phyloP scores from a whole-genome alignment of 805 yeast genomes.

The Candida glaebosa region DNA sequence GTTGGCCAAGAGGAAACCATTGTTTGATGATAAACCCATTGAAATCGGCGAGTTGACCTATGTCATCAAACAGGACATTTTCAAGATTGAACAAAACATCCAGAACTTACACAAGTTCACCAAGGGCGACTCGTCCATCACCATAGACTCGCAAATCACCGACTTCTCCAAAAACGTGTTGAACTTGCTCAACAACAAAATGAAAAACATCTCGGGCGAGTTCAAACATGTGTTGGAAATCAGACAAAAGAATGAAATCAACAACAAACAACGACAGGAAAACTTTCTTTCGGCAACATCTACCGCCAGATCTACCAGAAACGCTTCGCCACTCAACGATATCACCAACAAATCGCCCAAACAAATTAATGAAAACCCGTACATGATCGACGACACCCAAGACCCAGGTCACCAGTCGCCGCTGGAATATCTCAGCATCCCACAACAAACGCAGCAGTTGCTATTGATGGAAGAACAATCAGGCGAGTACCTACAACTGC shows the following conservation, averaged over 20 bases:
- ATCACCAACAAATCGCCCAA: slow-evolving; percentile 9
- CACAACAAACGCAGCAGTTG: slow-evolving; percentile 78
- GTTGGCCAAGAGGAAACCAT: slow-evolving; percentile 83
- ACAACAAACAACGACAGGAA: slow-evolving; percentile 77
- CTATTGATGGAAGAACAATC: slow-evolving; percentile 79
- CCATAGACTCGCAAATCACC: slow-evolving; percentile 56
- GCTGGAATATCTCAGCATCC: slow-evolving; percentile 60
- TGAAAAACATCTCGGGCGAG: slow-evolving; percentile 88
- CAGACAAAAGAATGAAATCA: slow-evolving; percentile 79
- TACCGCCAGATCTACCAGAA: slow-evolving; percentile 21
- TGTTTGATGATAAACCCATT: slow-evolving; percentile 90
- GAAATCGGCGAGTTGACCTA: slow-evolving; percentile 91
- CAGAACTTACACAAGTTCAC: slow-evolving; percentile 56
- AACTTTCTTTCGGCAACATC: slow-evolving; percentile 63
- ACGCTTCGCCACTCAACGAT: slow-evolving; percentile 23
- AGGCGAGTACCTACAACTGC: slow-evolving; percentile 66
- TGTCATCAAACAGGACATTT: slow-evolving; percentile 81
- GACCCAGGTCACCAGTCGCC: not conserved
- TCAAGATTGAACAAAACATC: slow-evolving; percentile 70
- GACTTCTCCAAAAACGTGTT: slow-evolving; percentile 85
- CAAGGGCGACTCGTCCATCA: slow-evolving; percentile 40
- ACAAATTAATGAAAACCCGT: slow-evolving; percentile 38
- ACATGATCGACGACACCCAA: slow-evolving; percentile 13
- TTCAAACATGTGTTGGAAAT: slow-evolving; percentile 86
- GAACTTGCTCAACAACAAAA: slow-evolving; percentile 79